Conservation (phyloP, 2,329 filamentous ascomycete species). For the Dactylellina drechsleri region DNA sequence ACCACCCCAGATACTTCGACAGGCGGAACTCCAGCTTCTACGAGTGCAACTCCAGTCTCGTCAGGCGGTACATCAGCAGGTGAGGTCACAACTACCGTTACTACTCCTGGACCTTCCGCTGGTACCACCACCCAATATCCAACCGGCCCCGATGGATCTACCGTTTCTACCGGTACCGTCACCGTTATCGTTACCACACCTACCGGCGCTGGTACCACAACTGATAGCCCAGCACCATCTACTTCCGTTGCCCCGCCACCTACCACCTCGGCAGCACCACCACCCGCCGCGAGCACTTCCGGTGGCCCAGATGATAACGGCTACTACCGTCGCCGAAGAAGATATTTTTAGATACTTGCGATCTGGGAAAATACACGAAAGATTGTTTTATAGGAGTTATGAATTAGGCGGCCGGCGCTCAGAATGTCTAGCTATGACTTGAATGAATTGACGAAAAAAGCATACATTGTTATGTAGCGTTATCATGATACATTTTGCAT, state of each 20-base stretch:
- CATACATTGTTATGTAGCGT: too few species aligned
- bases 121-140: neutral
- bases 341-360: neutral
- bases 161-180: neutral
- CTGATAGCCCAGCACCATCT: neutral
- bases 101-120: too few species aligned
- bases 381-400: too few species aligned
- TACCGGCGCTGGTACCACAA: neutral
- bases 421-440: too few species aligned
- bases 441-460: too few species aligned
- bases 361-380: neutral
- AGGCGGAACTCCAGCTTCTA: too few species aligned
- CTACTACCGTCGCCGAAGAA: neutral
- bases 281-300: neutral
- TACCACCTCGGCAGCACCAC: neutral
- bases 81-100: too few species aligned
- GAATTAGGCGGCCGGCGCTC: too few species aligned
- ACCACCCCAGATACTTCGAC: too few species aligned
- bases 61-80: too few species aligned
- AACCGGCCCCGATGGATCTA: neutral
- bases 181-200: neutral
- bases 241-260: neutral
- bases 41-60: too few species aligned
- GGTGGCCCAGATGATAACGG: neutral
- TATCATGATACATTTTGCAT: too few species aligned